phyloP scores from a whole-genome alignment of 441 rosid genomes.

The Bocquillonia castaneifolia region DNA sequence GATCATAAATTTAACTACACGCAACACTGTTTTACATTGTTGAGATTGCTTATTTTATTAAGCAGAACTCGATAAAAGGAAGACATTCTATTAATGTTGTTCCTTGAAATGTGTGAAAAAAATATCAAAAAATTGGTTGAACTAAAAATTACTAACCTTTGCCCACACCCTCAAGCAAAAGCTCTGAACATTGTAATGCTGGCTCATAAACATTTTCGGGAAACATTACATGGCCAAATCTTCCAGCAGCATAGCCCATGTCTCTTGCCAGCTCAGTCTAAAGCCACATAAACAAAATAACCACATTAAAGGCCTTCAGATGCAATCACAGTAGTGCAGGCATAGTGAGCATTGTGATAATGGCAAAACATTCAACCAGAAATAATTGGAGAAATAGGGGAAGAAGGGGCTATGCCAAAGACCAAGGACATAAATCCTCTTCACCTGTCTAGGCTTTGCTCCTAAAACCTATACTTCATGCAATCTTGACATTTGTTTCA shows the following conservation, averaged over 20 bases:
- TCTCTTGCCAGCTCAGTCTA: conserved; percentile 97
- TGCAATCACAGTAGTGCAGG: conserved; percentile 8
- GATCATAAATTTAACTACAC: background rate
- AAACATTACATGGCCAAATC: conserved; percentile 96
- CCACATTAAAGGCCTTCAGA: conserved; percentile 51
- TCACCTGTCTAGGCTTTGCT: background rate
- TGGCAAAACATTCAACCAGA: background rate
- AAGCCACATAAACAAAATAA: conserved; percentile 60
- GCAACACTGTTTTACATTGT: background rate
- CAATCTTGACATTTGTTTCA: background rate
- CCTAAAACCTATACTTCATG: background rate
- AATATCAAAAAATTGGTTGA: background rate
- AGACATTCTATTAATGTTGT: background rate
- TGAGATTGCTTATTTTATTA: background rate
- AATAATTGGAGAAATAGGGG: background rate
- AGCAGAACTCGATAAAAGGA: background rate
- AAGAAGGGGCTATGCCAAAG: background rate
- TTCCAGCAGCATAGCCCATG: conserved; percentile 90
- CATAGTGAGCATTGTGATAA: background rate
- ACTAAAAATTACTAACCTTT: conserved; percentile 45
- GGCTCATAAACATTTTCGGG: conserved; percentile 97
- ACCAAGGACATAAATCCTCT: background rate
- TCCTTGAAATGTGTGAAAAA: background rate
- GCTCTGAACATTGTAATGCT: conserved; percentile 81
- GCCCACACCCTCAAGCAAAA: conserved; percentile 85